Base-by-base conservation (phyloP, 208 protist genomes). In the Borovskyia barvae region DNA sequence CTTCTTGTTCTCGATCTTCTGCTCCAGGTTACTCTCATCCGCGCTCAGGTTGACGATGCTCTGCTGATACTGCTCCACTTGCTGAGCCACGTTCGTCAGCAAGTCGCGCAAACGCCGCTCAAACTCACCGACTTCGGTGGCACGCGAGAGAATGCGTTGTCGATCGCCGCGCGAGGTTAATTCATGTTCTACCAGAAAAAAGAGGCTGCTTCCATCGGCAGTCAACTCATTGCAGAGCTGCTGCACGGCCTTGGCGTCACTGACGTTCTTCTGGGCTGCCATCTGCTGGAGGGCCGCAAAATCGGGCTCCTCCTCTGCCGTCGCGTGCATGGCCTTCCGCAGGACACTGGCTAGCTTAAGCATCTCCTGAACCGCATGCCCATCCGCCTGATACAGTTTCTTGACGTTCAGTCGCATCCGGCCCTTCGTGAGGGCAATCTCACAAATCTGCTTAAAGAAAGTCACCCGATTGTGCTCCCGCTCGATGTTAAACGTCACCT, bases 1-100 rank as follows among this genome's bases (percentile, higher is more conserved):
- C 45, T 92, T 90, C 72, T 98, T 98, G 76, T 94, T 97, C 77
- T 98, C 95, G 54, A 97, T 97, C 77, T 98, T 98, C 45, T 91
- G 85, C 77, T 96, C 83, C 7, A 98, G 68, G 47, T 90, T 97
- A 35, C 79, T 91, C 72, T 97, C 91, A 57, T 98, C 94, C 2
- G 82, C 77, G 33, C 46, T 72, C 37, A 97, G 82, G 43, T 92
- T 92, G 6, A 82, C 69, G 46, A 96, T 94, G 37, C 75, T 81
- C 47, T 94, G 62, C 73, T 90, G 82, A 22, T 95, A 72, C 55
- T 93, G 76, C 24, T 91, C 84, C 25, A 97, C 86, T 56, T 96
- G 77, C 50, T 93, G 75, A 0, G 74, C 45, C 0, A 94, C 84
- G 49, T 59, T 79, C 9, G 55, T 48, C 19, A 97, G 75, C 20